Base-by-base conservation (phyloP, 257 asterid genomes). In the Scutellaria barbata region DNA sequence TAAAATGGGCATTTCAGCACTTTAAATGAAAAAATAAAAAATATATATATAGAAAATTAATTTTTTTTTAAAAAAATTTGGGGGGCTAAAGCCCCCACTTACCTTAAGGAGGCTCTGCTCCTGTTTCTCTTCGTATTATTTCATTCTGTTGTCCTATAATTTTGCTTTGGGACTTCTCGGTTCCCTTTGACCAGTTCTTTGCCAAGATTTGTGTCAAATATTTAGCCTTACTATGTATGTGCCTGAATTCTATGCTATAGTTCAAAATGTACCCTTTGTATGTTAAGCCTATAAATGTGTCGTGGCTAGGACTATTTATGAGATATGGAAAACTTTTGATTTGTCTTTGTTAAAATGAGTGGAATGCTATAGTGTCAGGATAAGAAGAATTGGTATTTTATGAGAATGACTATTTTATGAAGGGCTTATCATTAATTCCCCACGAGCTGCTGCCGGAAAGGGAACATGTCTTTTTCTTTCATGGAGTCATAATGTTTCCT, bases 171-270 rank as follows among this genome's bases (percentile, higher is more conserved):
- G 20, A 35, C 52, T 10, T 45, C 5, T 18, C 10, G 41, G 30
- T 48, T 17, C 12, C 54, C 6, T 52, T 30, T 41, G 20, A 41
- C 45, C 57, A 18, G 18, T 42, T 11, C 9, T 52, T 17, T 41
- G 9, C 68, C n/a, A 22, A 39, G 63, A 54, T 72, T 39, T 61
- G 22, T 51, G 45, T 57, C 40, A 33, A 65, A 18, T 41, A 41
- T 37, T 16, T 40, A 50, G 55, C 20, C 13, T 6, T 7, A 46
- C 8, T 9, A 51, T 30, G 41, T 30, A 55, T 13, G 53, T 68
- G 20, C 13, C 54, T 7, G 72, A 20, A 2, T n/a, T 61, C 42
- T 22, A 37, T 63, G 30, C 42, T 7, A 13, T 37, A 22, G 33
- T 57, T 43, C 35, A 8, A 66, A 9, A 43, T 51, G 69, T 40